Evolutionary conservation across 139 green algal genomes (phyloP), one percentile per base, ranked within the genome.

Genomic region (Trebouxia sp.): DNA sequence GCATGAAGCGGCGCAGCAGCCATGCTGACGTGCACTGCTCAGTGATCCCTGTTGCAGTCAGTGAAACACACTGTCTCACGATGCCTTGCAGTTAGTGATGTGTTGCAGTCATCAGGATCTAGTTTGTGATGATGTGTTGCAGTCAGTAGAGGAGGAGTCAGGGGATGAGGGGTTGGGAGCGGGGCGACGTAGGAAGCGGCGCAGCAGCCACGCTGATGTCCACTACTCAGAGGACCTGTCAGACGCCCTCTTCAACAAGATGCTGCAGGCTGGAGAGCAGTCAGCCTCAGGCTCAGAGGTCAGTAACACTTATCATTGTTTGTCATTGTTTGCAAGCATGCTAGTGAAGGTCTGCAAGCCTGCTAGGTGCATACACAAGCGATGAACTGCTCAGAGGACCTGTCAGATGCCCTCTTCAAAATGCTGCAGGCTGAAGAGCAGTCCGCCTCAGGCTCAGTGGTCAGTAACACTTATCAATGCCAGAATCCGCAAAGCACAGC

Each of bases 341-440:
- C n/a, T n/a, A n/a, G n/a, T n/a, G n/a, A n/a, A n/a, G n/a, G n/a
- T n/a, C n/a, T n/a, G n/a, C n/a, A n/a, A n/a, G n/a, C n/a, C n/a
- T n/a, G n/a, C n/a, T n/a, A n/a, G n/a, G n/a, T n/a, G n/a, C n/a
- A n/a, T n/a, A n/a, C n/a, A n/a, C n/a, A n/a, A n/a, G n/a, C n/a
- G n/a, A n/a, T n/a, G n/a, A n/a, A 58, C 15, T 77, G 55, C 69
- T 58, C 41, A 24, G 69, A 77, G 41, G 69, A 55, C 26, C 24
- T 77, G 39, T 77, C 69, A 6, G 69, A 77, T 39, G 69, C 69
- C 69, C 53, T 56, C 39, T 77, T 77, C 41, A 32, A 39, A 38
- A 38, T 77, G 17, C n/a, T 77, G 41, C 42, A 56, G 39, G 2
- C 42, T 26, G 35, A 72, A 12, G 32, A 72, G 30, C 58, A 69